phyloP scores from a whole-genome alignment of 768 basidiomycete species.

The Erythrobasidium yunnanense region DNA sequence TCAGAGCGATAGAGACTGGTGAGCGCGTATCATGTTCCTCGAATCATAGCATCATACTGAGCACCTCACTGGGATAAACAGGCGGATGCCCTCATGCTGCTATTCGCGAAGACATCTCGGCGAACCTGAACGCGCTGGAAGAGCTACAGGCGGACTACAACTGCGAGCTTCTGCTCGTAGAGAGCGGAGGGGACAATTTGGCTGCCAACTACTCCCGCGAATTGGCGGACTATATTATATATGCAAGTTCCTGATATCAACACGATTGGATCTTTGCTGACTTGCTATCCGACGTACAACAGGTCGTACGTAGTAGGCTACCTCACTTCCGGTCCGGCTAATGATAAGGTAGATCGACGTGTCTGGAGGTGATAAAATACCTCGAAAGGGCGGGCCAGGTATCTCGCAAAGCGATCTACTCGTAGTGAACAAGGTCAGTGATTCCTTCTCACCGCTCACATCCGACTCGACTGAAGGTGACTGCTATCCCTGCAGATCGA shows the following conservation, averaged over 20 bases:
- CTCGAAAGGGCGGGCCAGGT: conserved; percentile 92
- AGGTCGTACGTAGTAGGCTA: background rate
- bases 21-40: background rate
- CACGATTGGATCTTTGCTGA: conserved; percentile 12
- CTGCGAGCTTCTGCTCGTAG: conserved; percentile 84
- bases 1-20: conserved; percentile 93
- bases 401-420: conserved; percentile 85
- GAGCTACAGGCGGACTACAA: conserved; percentile 80
- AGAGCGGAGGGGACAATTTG: conserved; percentile 92
- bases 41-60: background rate
- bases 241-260: conserved; percentile 30
- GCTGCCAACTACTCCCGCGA: conserved; percentile 56
- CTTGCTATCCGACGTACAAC: background rate
- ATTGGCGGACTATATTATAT: conserved; percentile 68
- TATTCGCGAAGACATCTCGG: conserved; percentile 93
- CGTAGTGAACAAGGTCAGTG: conserved; percentile 77
- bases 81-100: conserved; percentile 92
- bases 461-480: background rate
- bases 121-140: conserved; percentile 91
- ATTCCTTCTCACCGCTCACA: background rate
- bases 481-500: conserved; percentile 56
- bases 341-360: conserved; percentile 43
- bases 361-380: conserved; percentile 88
- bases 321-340: conserved; percentile 24
- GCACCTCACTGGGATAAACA: background rate